phyloP scores from a whole-genome alignment of 768 basidiomycete genomes.

The Baorangia bicolor region DNA sequence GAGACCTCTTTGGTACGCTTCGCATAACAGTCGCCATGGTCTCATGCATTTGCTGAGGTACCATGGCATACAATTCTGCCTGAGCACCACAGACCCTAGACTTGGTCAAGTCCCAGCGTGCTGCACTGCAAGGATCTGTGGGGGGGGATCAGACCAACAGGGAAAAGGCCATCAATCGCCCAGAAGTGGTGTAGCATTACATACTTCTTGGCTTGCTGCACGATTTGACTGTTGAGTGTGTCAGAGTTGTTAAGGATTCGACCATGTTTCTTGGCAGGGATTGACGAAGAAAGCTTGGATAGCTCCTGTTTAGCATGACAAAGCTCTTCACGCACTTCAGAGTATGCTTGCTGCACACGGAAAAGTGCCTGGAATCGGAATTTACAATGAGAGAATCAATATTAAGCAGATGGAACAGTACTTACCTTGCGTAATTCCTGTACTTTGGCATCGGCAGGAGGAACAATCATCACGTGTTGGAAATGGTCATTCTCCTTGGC shows the following conservation, averaged over 20 bases:
- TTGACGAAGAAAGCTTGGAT: background rate
- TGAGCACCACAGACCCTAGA: background rate
- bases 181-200: background rate
- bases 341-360: no score
- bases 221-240: background rate
- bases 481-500: no score
- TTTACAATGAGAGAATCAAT: no score
- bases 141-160: background rate
- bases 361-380: background rate
- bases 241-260: background rate
- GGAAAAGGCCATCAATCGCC: background rate
- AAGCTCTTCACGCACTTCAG: background rate
- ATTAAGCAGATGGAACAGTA: background rate
- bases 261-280: background rate
- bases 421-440: background rate
- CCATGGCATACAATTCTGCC: background rate
- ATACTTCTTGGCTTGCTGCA: background rate
- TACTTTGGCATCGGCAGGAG: background rate
- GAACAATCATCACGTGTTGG: background rate
- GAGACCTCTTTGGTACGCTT: no score
- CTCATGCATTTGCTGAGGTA: background rate
- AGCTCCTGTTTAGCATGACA: background rate
- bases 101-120: background rate
- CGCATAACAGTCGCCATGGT: background rate
- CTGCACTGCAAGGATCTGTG: background rate